A percentile compares a stretch with the other conserved stretches of the same genome.
These are phyloP conservation scores for Cryptococcus jaspeensis DNA, from an alignment of 1,284 basidiomycete species.

Conservation along the genomic window DNA sequence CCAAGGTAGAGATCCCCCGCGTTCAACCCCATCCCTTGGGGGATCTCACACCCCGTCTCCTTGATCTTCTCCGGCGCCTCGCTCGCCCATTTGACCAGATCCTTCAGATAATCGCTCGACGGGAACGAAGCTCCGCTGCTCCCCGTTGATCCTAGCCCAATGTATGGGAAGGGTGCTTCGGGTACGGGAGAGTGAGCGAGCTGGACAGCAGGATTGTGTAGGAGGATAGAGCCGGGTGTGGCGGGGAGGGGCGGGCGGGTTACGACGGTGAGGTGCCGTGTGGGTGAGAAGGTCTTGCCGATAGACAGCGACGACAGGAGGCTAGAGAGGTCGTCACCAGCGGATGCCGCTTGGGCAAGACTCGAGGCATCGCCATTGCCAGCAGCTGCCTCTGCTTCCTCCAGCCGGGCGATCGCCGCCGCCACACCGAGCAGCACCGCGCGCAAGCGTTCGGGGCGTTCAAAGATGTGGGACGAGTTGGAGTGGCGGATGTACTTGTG, in stretches of 20 bases:
- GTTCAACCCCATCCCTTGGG: constrained; percentile 67
- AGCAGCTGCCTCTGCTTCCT: constrained; percentile 49
- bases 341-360: not conserved
- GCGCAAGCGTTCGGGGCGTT: constrained; percentile 83
- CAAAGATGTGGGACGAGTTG: constrained; percentile 71
- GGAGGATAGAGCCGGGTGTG: constrained; percentile 36
- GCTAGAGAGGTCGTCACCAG: constrained; percentile 27
- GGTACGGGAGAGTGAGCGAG: constrained; percentile 40
- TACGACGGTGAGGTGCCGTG: constrained; percentile 30
- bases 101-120: constrained; percentile 37
- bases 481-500: constrained; percentile 76
- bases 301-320: constrained; percentile 39
- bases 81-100: constrained; percentile 58
- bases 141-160: constrained; percentile 15
- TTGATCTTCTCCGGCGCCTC: constrained; percentile 67
- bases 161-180: constrained; percentile 40
- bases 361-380: not conserved
- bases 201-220: constrained; percentile 46
- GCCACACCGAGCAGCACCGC: constrained; percentile 77
- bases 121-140: constrained; percentile 8
- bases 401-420: constrained; percentile 70
- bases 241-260: constrained; percentile 24
- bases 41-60: constrained; percentile 73
- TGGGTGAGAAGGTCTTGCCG: constrained; percentile 12
- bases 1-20: constrained; percentile 67